These are phyloP conservation scores for Fusarium coffeatum DNA, from an alignment of 2,329 filamentous ascomycete genomes.

Conservation along the genomic window DNA sequence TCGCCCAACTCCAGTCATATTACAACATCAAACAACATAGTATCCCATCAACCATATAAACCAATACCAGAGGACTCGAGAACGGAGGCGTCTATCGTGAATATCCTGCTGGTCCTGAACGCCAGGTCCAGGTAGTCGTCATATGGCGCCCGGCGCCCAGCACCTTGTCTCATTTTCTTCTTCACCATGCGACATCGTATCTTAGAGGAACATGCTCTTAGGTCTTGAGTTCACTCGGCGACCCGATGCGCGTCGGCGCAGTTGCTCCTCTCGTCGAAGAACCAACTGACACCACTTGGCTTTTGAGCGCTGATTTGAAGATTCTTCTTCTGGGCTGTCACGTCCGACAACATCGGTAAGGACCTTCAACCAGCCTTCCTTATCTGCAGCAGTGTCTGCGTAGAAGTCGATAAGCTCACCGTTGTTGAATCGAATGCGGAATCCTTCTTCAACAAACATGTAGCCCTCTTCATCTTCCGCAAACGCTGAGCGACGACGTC, in stretches of 20 bases:
- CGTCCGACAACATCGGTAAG: conserved; percentile 77
- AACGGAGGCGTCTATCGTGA: conserved; percentile 43
- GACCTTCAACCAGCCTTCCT: conserved; percentile 94
- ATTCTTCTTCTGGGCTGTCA: conserved; percentile 62
- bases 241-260: conserved; percentile 66
- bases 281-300: conserved; percentile 76
- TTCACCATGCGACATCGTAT: conserved; percentile 17
- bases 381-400: conserved; percentile 86
- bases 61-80: conserved; percentile 31
- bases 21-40: conserved; percentile 40
- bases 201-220: conserved; percentile 67
- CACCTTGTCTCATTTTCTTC: conserved; percentile 41
- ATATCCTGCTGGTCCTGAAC: conserved; percentile 42
- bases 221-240: conserved; percentile 66
- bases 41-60: conserved; percentile 38
- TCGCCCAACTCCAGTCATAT: conserved; percentile 47
- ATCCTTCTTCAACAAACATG: conserved; percentile 99
- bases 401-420: conserved; percentile 99
- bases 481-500: conserved; percentile 91
- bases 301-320: conserved; percentile 56
- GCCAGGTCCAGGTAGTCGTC: conserved; percentile 46
- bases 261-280: conserved; percentile 70
- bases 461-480: conserved; percentile 99
- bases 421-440: conserved; percentile 98
- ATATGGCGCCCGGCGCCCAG: conserved; percentile 38